These are phyloP conservation scores for Lentinula novae-zelandiae DNA, from an alignment of 1,284 basidiomycete species.

Conservation along the genomic window DNA sequence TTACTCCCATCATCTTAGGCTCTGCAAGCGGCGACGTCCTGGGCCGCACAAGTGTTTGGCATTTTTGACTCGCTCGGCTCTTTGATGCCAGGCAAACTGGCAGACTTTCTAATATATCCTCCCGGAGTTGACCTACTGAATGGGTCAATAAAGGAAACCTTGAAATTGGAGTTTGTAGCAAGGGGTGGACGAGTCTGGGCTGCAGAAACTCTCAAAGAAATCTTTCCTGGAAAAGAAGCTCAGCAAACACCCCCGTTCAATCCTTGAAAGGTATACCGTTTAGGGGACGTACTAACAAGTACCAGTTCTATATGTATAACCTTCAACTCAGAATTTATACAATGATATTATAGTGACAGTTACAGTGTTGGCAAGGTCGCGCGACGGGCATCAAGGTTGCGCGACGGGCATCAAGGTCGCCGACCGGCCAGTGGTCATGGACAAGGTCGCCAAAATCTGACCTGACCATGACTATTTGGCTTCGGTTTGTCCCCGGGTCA, in stretches of 20 bases:
- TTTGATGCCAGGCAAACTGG: conserved; percentile 59
- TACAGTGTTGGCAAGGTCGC: too few relatives aligned
- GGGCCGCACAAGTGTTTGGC: conserved; percentile 64
- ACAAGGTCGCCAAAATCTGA: too few relatives aligned
- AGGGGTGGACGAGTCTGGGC: conserved; percentile 68
- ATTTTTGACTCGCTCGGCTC: conserved; percentile 58
- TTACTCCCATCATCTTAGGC: conserved; percentile 34
- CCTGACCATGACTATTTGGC: too few relatives aligned
- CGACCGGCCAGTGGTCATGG: too few relatives aligned
- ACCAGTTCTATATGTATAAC: too few relatives aligned
- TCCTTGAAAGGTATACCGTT: conserved; percentile 20
- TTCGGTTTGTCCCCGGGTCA: too few relatives aligned
- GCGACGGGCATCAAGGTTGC: too few relatives aligned
- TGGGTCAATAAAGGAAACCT: conserved; percentile 46
- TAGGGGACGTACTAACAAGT: too few relatives aligned
- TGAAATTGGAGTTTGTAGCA: conserved; percentile 50
- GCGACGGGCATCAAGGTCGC: too few relatives aligned
- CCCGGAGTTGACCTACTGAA: conserved; percentile 54
- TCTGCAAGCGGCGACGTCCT: conserved; percentile 62
- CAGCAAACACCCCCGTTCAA: conserved; percentile 56
- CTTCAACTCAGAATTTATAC: too few relatives aligned
- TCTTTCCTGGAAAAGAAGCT: conserved; percentile 60
- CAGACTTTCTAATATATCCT: conserved; percentile 64
- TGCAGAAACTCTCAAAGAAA: conserved; percentile 60
- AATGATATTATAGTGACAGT: too few relatives aligned